Evolutionary conservation across 352 stramenopile species (phyloP), one percentile per base, ranked within the genome.

Genomic region (Globisporangium abappressorium): DNA sequence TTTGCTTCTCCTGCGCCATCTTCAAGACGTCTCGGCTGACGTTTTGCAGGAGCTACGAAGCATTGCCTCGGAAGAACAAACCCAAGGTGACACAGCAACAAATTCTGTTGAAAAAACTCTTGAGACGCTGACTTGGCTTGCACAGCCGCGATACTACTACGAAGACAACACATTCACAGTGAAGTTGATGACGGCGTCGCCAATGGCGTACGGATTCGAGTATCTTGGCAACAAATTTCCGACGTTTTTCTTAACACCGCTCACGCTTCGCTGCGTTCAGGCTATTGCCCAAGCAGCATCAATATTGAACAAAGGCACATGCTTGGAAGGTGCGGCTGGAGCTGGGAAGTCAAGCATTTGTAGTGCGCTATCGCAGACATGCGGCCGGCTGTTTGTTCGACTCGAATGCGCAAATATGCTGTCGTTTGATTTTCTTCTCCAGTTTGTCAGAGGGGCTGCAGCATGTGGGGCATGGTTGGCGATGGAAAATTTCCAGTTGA

Each of bases 131-230:
- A 36, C 68, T 4, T 94, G 87, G 87, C 70, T 90, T 6, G 51
- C 79, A 1, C 80, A 92, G 64, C 83, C 86, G n/a, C 84, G 85
- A 0, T 77, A 83, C 33, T 89, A 90, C 64, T 92, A 88, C 47
- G 74, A 91, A 24, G 75, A 85, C 8, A 87, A 67, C 11, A 67
- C 79, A 11, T 43, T 93, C 11, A 76, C 70, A 33, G 57, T 93
- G 11, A 79, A 79, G 22, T 18, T 95, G 36, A 57, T 90, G 62
- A 81, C 79, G 7, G 80, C 79, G 4, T 62, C 78, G 0, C 66
- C 71, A 30, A 63, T 93, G 26, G 61, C 71, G 11, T 93, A 93
- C 34, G 87, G 87, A 0, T 85, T 91, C 38, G 87, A 94, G 64
- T 94, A 93, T 46, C 58, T 81, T 2, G 87, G 84, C 3, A 93